These are phyloP conservation scores for Chlamydomonas reinhardtii DNA, from an alignment of 163 green algal genomes.

Conservation along the genomic window DNA sequence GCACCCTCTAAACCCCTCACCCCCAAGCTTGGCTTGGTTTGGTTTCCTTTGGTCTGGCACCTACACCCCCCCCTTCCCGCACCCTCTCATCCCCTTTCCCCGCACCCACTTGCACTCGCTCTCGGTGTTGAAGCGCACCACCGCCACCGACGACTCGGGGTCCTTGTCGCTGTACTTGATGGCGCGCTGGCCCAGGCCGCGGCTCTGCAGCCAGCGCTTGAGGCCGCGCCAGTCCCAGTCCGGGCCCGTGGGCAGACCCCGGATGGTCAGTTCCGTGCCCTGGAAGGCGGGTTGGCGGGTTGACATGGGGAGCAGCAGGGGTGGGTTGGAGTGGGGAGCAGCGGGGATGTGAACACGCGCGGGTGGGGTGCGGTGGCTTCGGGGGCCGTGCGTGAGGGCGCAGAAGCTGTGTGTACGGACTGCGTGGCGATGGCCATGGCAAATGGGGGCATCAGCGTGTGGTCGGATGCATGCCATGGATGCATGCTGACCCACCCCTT, in stretches of 20 bases:
- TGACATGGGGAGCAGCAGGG: background rate
- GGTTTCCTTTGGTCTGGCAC: background rate
- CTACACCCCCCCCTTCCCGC: background rate
- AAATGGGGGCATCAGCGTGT: too few relatives aligned
- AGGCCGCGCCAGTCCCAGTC: conserved; percentile 43
- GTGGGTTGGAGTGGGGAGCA: background rate
- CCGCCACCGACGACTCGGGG: background rate
- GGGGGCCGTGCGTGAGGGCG: too few relatives aligned
- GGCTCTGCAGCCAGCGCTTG: conserved; percentile 22
- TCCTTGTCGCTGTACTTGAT: conserved; percentile 36
- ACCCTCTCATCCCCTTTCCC: background rate
- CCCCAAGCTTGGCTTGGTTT: too few relatives aligned
- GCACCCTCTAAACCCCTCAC: background rate
- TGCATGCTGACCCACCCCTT: conserved; percentile 18
- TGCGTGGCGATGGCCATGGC: too few relatives aligned
- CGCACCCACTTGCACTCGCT: conserved; percentile 4
- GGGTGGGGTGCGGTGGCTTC: background rate
- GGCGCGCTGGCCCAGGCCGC: conserved; percentile 5
- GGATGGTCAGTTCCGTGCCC: conserved; percentile 29
- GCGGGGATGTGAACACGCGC: background rate
- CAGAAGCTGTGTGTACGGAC: background rate
- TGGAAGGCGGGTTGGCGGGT: background rate
- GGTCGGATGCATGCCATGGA: too few relatives aligned
- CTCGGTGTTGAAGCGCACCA: conserved; percentile 1
- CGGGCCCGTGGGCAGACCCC: conserved; percentile 1